These are phyloP conservation scores for Mycena latifolia DNA, from an alignment of 768 basidiomycete species.

Conservation along the genomic window DNA sequence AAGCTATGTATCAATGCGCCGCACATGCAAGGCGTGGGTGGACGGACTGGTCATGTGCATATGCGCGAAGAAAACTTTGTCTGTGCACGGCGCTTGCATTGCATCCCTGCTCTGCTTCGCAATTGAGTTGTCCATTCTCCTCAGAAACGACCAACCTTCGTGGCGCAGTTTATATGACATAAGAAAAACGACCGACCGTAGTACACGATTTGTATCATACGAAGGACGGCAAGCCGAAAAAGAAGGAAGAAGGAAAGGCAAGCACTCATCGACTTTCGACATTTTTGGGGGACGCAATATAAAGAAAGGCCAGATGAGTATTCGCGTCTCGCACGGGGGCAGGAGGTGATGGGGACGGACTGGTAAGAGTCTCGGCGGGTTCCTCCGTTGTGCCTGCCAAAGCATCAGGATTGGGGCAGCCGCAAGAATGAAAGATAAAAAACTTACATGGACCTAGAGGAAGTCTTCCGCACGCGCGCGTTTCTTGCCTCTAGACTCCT, in stretches of 20 bases:
- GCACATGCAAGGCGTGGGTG: constrained; percentile 23
- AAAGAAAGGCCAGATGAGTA: constrained; percentile 34
- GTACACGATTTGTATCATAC: constrained; percentile 37
- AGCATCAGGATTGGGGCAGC: neutral
- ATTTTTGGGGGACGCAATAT: constrained; percentile 23
- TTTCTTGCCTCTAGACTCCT: constrained; percentile 83
- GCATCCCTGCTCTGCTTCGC: constrained; percentile 20
- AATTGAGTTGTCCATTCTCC: constrained; percentile 11
- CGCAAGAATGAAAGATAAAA: neutral
- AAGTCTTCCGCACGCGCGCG: constrained; percentile 90
- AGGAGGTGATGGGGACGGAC: constrained; percentile 48
- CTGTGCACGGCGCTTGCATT: neutral
- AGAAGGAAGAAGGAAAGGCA: constrained; percentile 14
- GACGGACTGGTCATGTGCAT: constrained; percentile 27
- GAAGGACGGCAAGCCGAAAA: constrained; percentile 13
- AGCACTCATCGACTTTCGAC: constrained; percentile 33
- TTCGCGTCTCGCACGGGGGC: constrained; percentile 25
- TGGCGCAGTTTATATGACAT: constrained; percentile 16
- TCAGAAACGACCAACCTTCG: constrained; percentile 33
- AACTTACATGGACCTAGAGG: constrained; percentile 53
- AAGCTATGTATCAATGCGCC: constrained; percentile 28
- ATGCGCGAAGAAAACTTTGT: neutral
- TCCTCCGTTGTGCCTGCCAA: constrained; percentile 10
- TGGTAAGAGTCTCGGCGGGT: constrained; percentile 38
- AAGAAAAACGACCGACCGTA: constrained; percentile 36